Conservation (phyloP, 371 early-diverging fungal genomes). For the Haplosporangium sp. region DNA sequence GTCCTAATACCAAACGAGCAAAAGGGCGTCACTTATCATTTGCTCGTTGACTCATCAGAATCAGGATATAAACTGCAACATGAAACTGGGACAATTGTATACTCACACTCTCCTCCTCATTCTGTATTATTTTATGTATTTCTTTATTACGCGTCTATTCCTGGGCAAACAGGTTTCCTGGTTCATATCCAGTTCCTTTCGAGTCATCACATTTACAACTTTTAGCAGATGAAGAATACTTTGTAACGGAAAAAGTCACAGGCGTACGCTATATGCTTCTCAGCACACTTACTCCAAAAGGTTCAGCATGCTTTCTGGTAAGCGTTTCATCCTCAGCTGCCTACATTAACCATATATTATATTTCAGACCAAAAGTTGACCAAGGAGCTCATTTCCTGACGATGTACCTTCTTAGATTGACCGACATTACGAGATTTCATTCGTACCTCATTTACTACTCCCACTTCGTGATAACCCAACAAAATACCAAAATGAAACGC, state of each 20-base stretch:
- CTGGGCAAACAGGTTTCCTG: constrained; percentile 79
- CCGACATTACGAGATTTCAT: constrained; percentile 73
- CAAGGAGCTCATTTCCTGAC: neutral
- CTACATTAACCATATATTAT: neutral
- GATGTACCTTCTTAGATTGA: constrained; percentile 66
- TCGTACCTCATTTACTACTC: constrained; percentile 73
- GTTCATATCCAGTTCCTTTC: constrained; percentile 90
- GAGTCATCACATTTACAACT: constrained; percentile 70
- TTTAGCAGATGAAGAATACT: constrained; percentile 85
- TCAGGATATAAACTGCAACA: neutral
- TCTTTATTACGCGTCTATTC: neutral
- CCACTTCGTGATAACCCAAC: constrained; percentile 64
- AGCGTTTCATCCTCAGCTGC: neutral
- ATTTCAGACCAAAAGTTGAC: neutral
- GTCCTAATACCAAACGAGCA: neutral
- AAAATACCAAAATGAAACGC: constrained; percentile 75
- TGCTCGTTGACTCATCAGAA: constrained; percentile 1
- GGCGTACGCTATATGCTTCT: constrained; percentile 84
- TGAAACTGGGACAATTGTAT: neutral
- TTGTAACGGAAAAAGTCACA: constrained; percentile 93
- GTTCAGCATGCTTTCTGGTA: constrained; percentile 76
- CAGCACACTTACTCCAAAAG: constrained; percentile 65
- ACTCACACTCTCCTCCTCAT: neutral
- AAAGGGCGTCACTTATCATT: neutral
- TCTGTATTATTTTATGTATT: neutral